Percentiles rank a stretch among this genome's conserved stretches.
These are phyloP conservation scores for Penicillium sp. DNA, from an alignment of 2,329 filamentous ascomycete genomes.

Conservation along the genomic window DNA sequence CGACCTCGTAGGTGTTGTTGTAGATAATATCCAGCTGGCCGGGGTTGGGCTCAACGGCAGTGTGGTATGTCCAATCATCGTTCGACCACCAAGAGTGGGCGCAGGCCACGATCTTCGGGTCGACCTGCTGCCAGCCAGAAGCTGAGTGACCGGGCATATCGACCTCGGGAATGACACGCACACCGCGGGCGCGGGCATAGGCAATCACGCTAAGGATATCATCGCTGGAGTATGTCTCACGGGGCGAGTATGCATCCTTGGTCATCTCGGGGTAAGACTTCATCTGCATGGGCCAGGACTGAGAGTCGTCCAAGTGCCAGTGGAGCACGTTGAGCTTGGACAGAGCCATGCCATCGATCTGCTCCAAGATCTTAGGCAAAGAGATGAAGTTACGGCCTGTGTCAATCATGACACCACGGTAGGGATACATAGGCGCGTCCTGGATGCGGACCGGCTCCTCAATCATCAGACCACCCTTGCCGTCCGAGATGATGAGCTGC, in stretches of 20 bases:
- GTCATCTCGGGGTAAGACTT: slow-evolving; percentile 53
- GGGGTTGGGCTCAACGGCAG: slow-evolving; percentile 57
- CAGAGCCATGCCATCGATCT: slow-evolving; percentile 56
- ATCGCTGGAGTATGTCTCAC: slow-evolving; percentile 48
- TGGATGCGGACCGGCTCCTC: slow-evolving; percentile 55
- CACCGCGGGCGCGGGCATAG: slow-evolving; percentile 55
- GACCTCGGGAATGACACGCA: slow-evolving; percentile 62
- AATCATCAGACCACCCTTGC: slow-evolving; percentile 46
- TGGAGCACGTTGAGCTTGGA: slow-evolving; percentile 60
- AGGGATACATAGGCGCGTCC: slow-evolving; percentile 53
- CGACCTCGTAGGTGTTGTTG: slow-evolving; percentile 56
- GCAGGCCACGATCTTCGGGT: slow-evolving; percentile 58
- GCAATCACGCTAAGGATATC: slow-evolving; percentile 47
- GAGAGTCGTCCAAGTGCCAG: slow-evolving; percentile 57
- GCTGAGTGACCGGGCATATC: slow-evolving; percentile 62
- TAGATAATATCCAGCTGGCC: slow-evolving; percentile 58
- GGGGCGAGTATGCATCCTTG: slow-evolving; percentile 54
- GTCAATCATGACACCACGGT: slow-evolving; percentile 58
- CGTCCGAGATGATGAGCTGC: slow-evolving; percentile 54
- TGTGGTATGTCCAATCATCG: slow-evolving; percentile 55
- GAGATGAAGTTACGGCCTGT: slow-evolving; percentile 57
- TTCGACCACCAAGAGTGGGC: slow-evolving; percentile 62
- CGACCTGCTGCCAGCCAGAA: slow-evolving; percentile 57
- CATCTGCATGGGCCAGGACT: slow-evolving; percentile 57
- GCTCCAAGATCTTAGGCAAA: slow-evolving; percentile 52